Conservation (phyloP, 148 eudicot genomes). For the Cornus florida region DNA sequence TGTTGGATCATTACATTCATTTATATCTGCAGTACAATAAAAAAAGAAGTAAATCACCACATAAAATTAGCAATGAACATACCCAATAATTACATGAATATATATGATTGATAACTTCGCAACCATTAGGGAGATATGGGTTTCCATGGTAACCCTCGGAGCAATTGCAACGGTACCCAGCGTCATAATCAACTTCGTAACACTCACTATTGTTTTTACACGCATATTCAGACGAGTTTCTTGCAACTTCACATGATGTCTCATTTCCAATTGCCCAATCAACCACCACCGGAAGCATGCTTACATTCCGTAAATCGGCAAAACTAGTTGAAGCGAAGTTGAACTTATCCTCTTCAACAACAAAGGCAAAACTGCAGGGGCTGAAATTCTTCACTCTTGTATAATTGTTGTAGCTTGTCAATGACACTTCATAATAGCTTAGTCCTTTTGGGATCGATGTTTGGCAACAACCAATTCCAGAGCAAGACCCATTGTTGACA, state of each 20-base stretch:
- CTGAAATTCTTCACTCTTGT: neutral
- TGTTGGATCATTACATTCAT: no score
- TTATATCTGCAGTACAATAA: no score
- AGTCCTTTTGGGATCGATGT: neutral
- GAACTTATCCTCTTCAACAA: neutral
- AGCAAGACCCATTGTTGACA: neutral
- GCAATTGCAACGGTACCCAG: no score
- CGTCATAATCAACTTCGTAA: no score
- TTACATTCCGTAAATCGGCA: no score
- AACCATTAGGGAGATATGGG: no score
- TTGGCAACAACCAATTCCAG: neutral
- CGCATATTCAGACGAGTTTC: neutral
- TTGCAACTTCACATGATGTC: neutral
- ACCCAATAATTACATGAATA: no score
- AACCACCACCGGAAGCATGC: neutral
- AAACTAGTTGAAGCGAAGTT: neutral
- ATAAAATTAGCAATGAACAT: no score
- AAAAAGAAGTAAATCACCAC: no score
- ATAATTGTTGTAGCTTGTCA: neutral
- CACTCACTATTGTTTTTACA: neutral
- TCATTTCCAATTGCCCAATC: neutral
- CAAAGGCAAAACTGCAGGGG: neutral
- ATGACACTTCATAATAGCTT: no score
- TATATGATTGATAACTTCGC: no score
- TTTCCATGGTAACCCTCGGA: no score